Percentiles rank a stretch among this genome's conserved stretches.
These are phyloP conservation scores for Ramaria rubella DNA, from an alignment of 768 basidiomycete species.

Conservation along the genomic window DNA sequence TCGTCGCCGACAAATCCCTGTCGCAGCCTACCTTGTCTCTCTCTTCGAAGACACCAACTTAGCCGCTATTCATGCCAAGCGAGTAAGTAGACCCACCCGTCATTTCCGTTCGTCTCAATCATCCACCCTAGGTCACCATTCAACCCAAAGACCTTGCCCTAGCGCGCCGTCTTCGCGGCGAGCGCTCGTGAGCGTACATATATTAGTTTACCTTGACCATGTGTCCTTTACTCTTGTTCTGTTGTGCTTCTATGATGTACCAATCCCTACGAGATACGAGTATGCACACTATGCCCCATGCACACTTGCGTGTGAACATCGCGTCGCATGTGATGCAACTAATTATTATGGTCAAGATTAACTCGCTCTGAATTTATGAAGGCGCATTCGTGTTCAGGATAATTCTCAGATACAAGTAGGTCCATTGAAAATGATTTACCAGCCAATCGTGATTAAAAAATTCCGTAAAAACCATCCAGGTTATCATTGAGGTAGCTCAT, in stretches of 20 bases:
- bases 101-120: not conserved
- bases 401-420: no score
- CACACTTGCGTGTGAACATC: no score
- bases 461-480: no score
- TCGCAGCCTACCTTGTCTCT: constrained; percentile 64
- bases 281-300: not conserved
- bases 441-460: no score
- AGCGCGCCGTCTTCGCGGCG: constrained; percentile 64
- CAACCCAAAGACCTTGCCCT: constrained; percentile 73
- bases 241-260: not conserved
- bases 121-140: constrained; percentile 39
- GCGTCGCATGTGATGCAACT: not conserved
- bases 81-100: constrained; percentile 48
- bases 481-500: no score
- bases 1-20: constrained; percentile 6
- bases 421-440: no score
- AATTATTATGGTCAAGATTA: not conserved
- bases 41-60: constrained; percentile 66
- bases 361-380: no score
- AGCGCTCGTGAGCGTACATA: constrained; percentile 41
- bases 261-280: not conserved
- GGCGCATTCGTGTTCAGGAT: no score
- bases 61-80: constrained; percentile 54
- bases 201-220: not conserved
- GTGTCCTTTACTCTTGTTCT: not conserved